Evolutionary conservation across 495 filamentous ascomycete species (phyloP).

Genomic region (Mytilinidion resinicola): DNA sequence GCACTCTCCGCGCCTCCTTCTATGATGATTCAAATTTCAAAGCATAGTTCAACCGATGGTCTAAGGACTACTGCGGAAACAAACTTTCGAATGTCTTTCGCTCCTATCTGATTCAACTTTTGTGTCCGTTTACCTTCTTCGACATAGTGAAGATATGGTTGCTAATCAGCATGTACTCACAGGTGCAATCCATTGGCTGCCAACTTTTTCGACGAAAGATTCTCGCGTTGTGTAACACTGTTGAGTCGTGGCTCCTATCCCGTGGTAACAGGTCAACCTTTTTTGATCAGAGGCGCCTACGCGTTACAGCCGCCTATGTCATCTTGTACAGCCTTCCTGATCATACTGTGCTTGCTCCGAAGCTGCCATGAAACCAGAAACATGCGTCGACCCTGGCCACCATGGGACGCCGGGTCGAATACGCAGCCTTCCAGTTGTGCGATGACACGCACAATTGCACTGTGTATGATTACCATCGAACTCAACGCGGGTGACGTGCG

Average conservation of each 20-base stretch:
- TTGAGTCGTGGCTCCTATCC: conserved; percentile 16
- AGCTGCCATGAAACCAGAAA: conserved; percentile 21
- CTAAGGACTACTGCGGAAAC: conserved; percentile 22
- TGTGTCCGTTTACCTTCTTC: background rate
- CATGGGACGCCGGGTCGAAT: conserved; percentile 15
- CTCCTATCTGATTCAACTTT: conserved; percentile 28
- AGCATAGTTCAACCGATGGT: conserved; percentile 33
- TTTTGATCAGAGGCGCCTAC: background rate
- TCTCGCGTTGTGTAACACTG: conserved; percentile 2
- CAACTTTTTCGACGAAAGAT: background rate
- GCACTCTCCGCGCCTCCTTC: background rate
- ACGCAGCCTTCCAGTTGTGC: conserved; percentile 11
- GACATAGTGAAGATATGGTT: background rate
- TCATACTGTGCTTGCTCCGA: conserved; percentile 15
- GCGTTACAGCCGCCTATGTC: conserved; percentile 23
- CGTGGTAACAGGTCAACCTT: too few species aligned
- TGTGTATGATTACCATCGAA: too few species aligned
- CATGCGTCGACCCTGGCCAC: conserved; percentile 8
- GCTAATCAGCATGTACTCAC: background rate
- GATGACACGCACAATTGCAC: conserved; percentile 4
- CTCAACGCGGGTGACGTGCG: too few species aligned
- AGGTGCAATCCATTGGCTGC: background rate
- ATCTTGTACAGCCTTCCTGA: conserved; percentile 8
- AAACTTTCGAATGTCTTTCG: conserved; percentile 29
- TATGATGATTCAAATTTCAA: conserved; percentile 27